These are phyloP conservation scores for Endotrypanum monterogeii DNA, from an alignment of 208 protist genomes.

Conservation along the genomic window DNA sequence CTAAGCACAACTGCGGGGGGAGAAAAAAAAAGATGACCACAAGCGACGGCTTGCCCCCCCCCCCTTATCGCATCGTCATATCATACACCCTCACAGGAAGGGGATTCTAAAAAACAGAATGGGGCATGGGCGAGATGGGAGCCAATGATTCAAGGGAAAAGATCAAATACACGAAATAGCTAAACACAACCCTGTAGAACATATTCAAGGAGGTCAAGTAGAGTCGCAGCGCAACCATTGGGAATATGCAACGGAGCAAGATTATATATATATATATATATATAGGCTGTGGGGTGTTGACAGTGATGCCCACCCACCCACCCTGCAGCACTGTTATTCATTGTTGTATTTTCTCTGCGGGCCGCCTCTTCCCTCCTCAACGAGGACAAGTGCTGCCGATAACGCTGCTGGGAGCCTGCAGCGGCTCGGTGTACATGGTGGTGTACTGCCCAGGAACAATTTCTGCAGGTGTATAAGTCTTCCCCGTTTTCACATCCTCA, in stretches of 20 bases:
- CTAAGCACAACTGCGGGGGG: not conserved
- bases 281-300: not conserved
- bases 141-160: not conserved
- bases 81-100: not conserved
- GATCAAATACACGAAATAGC: not conserved
- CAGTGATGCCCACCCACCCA: too few relatives aligned
- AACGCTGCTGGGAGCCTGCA: conserved; percentile 76
- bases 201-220: not conserved
- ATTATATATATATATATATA: not conserved
- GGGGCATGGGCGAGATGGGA: not conserved
- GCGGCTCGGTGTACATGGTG: conserved; percentile 72
- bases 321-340: not conserved
- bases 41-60: not conserved
- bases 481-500: conserved; percentile 66
- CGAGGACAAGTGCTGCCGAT: conserved; percentile 16
- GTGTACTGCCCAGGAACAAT: conserved; percentile 89
- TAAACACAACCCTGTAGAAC: not conserved
- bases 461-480: conserved; percentile 73
- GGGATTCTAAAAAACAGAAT: too few relatives aligned
- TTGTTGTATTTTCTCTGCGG: not conserved
- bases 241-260: not conserved
- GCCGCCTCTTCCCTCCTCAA: not conserved
- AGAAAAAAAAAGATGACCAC: not conserved
- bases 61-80: not conserved
- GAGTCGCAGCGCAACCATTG: not conserved